These are phyloP conservation scores for Candida gorgasii DNA, from an alignment of 805 yeast genomes.

Conservation along the genomic window DNA sequence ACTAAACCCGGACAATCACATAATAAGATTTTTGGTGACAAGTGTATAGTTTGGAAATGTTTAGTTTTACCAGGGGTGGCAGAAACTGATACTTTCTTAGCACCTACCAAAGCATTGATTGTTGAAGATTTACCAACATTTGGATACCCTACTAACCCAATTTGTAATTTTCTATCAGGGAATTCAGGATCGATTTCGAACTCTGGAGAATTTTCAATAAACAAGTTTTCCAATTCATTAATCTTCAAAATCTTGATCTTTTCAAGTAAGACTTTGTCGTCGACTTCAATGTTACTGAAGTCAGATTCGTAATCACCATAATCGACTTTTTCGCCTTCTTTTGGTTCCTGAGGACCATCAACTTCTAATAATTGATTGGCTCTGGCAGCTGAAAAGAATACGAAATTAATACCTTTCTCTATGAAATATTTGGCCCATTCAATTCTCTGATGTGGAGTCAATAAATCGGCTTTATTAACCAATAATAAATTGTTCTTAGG, in stretches of 20 bases:
- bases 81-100: slow-evolving; percentile 97
- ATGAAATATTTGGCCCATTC: slow-evolving; percentile 87
- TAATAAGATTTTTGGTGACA: slow-evolving; percentile 77
- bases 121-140: slow-evolving; percentile 96
- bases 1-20: slow-evolving; percentile 99
- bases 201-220: slow-evolving; percentile 76
- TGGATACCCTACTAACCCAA: slow-evolving; percentile 97
- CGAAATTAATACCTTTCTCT: slow-evolving; percentile 68
- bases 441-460: slow-evolving; percentile 73
- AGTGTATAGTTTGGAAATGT: slow-evolving; percentile 93
- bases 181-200: slow-evolving; percentile 56
- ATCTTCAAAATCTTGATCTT: slow-evolving; percentile 73
- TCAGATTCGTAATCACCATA: slow-evolving; percentile 27
- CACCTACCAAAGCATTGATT: slow-evolving; percentile 92
- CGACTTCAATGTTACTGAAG: slow-evolving; percentile 12
- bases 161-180: slow-evolving; percentile 66
- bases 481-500: slow-evolving; percentile 76
- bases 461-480: slow-evolving; percentile 91
- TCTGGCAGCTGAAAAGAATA: slow-evolving; percentile 88
- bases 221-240: slow-evolving; percentile 80
- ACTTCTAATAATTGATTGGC: slow-evolving; percentile 75
- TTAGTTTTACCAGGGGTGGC: slow-evolving; percentile 99
- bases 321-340: slow-evolving; percentile 21
- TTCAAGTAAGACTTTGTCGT: slow-evolving; percentile 17
- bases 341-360: slow-evolving; percentile 12